Evolutionary conservation across 352 stramenopile genomes (phyloP), one percentile per base, ranked within the genome.

Genomic region (Nothophytophthora sp.): DNA sequence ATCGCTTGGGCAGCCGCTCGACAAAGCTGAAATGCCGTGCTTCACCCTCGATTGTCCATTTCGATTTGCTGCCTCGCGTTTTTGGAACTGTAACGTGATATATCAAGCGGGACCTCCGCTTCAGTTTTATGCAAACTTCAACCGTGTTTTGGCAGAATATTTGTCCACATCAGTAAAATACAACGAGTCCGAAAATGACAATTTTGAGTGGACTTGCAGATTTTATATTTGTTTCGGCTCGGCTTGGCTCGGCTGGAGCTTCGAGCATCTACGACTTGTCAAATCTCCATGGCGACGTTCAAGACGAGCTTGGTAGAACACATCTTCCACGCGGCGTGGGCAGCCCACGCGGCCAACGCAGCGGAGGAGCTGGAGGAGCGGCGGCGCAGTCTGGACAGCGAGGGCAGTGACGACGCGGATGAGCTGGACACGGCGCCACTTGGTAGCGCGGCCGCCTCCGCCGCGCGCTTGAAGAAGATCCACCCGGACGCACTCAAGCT

Each of bases 401-500:
- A 67, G 9, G 64, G 54, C 27, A 66, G 53, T 2, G 70, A 81
- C 28, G 61, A 74, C n/a, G 77, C 70, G 15, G 73, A 84, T 0
- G 57, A 74, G 8, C 64, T 84, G 11, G 73, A 87, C 34, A 69
- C 49, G 5, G 63, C 45, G 10, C 58, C 63, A 43, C 38, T 67
- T 11, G 48, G 60, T 9, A 79, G 67, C 16, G 45, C 55, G 1
- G 50, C 49, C 0, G 54, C 50, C 1, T 67, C 53, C 7, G 63
- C 70, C 4, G 41, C 66, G 13, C 69, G 62, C 25, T 70, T 90
- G 27, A 76, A 62, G n/a, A 92, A 90, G 55, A 90, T 95, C 50
- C 66, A 86, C 50, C 34, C 57, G 30, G 80, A 95, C 49, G 73
- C 80, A n/a, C 50, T 95, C 45, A 85, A 78, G 57, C 58, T 95